Base-by-base conservation (phyloP, 2,329 filamentous ascomycete species). In the Penicillium crustosum region DNA sequence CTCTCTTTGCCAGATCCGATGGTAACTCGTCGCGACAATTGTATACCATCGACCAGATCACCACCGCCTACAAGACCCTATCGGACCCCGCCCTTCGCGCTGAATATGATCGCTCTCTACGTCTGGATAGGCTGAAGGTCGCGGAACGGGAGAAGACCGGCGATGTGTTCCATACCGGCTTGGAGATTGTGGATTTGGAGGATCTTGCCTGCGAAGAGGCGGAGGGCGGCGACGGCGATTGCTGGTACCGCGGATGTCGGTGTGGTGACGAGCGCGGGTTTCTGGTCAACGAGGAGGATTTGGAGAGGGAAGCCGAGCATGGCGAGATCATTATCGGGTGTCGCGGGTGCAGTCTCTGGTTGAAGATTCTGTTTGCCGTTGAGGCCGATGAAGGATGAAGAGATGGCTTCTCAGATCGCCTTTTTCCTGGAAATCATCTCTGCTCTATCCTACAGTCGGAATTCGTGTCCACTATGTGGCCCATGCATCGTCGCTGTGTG, bases 291-390 rank as follows among this genome's bases (percentile, higher is more conserved):
- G 85, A 87, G 66, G 64, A 72, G 4, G 83, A 87, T 66, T 66
- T 88, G 31, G 77, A 79, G 59, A 69, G 70, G 59, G 81, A 83
- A 64, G 76, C 73, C 36, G 75, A 77, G 49, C 77, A 79, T 61
- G 82, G 79, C 25, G 85, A 87, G 73, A 75, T 87, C 59, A 73
- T 85, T 45, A 78, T 85, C 19, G 84, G 83, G 2, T 88, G 85
- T 75, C 76, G 77, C 56, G 85, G 85, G 36, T 88, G 85, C 72
- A 87, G 85, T 77, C 76, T 88, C 57, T 87, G 83, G 81, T 76
- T 87, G 59, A 82, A 82, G 69, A 79, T 88, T 44, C 72, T 82
- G 61, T 88, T 87, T 76, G 82, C 79, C 13, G 64, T 65, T 39
- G 68, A 68, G 56, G 79, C 76, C 9, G 70, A 67, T 47, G 66